Evolutionary conservation across 176 grass and related monocot genomes (phyloP).

Genomic region (Chrysopogon serrulatus): DNA sequence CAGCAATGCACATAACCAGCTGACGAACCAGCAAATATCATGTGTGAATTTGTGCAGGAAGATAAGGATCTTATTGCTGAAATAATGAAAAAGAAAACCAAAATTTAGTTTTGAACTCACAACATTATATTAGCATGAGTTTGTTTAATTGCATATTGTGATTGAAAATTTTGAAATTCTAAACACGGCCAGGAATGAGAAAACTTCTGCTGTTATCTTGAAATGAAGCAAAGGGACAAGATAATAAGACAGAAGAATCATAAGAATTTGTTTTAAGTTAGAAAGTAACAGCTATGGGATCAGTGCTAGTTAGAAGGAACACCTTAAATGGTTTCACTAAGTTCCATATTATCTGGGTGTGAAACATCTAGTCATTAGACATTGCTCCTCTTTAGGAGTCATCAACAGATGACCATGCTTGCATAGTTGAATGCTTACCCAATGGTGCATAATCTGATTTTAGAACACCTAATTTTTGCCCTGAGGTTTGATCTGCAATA

Average conservation of each 20-base stretch:
- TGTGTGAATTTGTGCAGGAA: conserved; percentile 42
- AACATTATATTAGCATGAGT: neutral
- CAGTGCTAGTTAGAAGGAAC: neutral
- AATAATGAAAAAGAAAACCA: neutral
- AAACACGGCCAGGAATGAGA: neutral
- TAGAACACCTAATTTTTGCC: conserved; percentile 66
- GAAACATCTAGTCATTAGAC: neutral
- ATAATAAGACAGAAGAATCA: neutral
- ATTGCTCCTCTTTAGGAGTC: neutral
- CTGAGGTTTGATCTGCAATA: conserved; percentile 82
- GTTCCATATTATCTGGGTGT: neutral
- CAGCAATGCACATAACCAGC: conserved; percentile 94
- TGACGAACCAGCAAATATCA: conserved; percentile 78
- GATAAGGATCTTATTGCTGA: conserved; percentile 79
- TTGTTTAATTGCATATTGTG: neutral
- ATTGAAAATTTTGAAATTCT: neutral
- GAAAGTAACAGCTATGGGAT: neutral
- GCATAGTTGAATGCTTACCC: conserved; percentile 36
- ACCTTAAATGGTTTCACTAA: neutral
- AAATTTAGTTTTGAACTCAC: neutral
- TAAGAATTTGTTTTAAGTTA: neutral
- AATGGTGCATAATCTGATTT: conserved; percentile 75
- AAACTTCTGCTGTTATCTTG: neutral
- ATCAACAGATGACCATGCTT: neutral
- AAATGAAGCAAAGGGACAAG: neutral